Base-by-base conservation (phyloP, 371 early-diverging fungal species). In the Dichotomocladium elegans region DNA sequence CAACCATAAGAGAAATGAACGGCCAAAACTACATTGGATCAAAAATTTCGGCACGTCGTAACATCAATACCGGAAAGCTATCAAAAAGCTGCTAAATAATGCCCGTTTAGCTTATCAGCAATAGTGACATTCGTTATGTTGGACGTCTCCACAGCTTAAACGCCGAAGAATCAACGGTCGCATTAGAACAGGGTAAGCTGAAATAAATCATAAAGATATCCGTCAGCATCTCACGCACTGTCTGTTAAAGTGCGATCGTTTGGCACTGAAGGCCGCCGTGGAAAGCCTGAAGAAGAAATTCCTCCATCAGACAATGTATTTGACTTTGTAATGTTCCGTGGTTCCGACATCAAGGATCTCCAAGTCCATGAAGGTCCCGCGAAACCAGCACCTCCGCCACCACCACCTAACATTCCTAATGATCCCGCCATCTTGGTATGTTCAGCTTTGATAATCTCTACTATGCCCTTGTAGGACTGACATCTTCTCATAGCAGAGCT, bases 391-490 rank as follows among this genome's bases (percentile, higher is more conserved):
- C 66, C 73, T 30, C 79, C 84, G 10, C 82, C 75, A 31, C 71
- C 66, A 11, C 80, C 81, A 11, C 72, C 82, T 15, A 77, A 67
- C 56, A 64, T 88, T 5, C 91, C 91, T 26, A 86, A 90, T 60
- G 94, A 95, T 60, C 94, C 95, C 42, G 94, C 94, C 2, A 92
- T 95, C 57, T 70, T 93, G 56, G 94, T 93, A 78, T n/a, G n/a
- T n/a, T n/a, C n/a, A n/a, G n/a, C n/a, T n/a, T n/a, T n/a, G n/a
- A n/a, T n/a, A n/a, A n/a, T n/a, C n/a, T n/a, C n/a, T n/a, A n/a
- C n/a, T n/a, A n/a, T n/a, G n/a, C n/a, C n/a, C n/a, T n/a, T n/a
- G n/a, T n/a, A n/a, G n/a, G n/a, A n/a, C n/a, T n/a, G n/a, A n/a
- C n/a, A n/a, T 37, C 15, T 35, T 2, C 29, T 11, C 17, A 31